Evolutionary conservation across 495 filamentous ascomycete species (phyloP).

Genomic region (Hypoxylon trugodes): DNA sequence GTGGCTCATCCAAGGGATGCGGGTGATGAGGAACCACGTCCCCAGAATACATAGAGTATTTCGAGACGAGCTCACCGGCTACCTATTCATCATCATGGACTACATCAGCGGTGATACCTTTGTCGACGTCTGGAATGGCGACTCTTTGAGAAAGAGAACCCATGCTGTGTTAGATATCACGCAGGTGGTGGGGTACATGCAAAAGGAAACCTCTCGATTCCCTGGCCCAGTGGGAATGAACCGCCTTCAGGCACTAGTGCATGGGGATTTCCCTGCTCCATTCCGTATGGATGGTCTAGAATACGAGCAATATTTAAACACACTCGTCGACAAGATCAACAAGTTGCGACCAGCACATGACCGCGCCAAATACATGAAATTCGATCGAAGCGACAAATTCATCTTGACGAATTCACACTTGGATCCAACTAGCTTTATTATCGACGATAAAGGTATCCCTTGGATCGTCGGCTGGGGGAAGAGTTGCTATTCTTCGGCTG

Average conservation of each 20-base stretch:
- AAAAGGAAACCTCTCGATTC: background rate
- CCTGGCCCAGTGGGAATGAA: conserved; percentile 2
- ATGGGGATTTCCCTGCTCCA: background rate
- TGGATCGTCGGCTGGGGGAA: conserved; percentile 20
- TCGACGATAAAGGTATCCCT: background rate
- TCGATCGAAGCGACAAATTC: background rate
- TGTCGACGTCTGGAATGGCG: background rate
- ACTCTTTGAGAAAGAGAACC: background rate
- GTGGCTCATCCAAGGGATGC: background rate
- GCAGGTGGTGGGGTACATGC: background rate
- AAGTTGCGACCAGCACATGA: background rate
- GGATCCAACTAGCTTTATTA: conserved; percentile 16
- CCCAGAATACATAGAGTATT: conserved; percentile 6
- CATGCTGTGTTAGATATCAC: background rate
- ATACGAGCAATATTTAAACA: background rate
- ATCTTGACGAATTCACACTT: conserved; percentile 20
- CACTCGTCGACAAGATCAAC: conserved; percentile 2
- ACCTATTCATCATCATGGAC: conserved; percentile 22
- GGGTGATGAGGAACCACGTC: background rate
- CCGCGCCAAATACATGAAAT: background rate
- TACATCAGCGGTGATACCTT: conserved; percentile 6
- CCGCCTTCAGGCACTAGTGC: background rate
- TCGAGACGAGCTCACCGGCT: conserved; percentile 2
- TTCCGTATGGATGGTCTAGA: background rate
- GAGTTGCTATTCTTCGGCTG: conserved; percentile 8